Evolutionary conservation across 768 basidiomycete species (phyloP).

Genomic region (Trametes elegans): DNA sequence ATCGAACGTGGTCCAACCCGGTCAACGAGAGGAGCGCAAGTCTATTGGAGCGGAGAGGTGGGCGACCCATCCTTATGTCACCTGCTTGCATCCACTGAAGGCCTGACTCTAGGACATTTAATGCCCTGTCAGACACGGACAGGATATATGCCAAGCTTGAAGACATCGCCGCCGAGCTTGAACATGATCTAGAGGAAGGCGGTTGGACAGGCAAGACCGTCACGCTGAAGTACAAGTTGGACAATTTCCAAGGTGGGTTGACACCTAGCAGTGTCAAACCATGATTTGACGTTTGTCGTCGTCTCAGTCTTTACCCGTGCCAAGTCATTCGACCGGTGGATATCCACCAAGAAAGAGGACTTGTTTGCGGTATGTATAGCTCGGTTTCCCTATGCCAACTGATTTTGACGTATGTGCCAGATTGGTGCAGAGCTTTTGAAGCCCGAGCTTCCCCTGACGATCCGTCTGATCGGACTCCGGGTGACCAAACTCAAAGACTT

Average conservation of each 20-base stretch:
- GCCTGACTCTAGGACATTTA: constrained; percentile 61
- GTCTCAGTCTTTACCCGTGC: constrained; percentile 74
- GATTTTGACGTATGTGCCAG: constrained; percentile 32
- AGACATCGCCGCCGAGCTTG: constrained; percentile 79
- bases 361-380: constrained; percentile 58
- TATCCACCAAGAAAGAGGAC: constrained; percentile 76
- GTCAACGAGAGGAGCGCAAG: constrained; percentile 79
- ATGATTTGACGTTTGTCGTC: background rate
- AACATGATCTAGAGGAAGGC: constrained; percentile 70
- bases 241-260: constrained; percentile 74
- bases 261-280: background rate
- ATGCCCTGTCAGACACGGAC: constrained; percentile 58
- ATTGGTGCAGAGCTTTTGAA: constrained; percentile 80
- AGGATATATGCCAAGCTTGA: constrained; percentile 76
- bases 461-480: constrained; percentile 86
- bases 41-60: constrained; percentile 92
- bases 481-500: constrained; percentile 89
- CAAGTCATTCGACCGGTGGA: constrained; percentile 73
- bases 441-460: constrained; percentile 72
- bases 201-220: constrained; percentile 89
- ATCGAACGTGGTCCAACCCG: constrained; percentile 76
- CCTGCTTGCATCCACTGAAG: background rate
- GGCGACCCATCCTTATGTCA: too few relatives aligned
- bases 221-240: constrained; percentile 90
- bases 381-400: background rate